These are phyloP conservation scores for Cladosporium austrohemisphaericum DNA, from an alignment of 2,329 filamentous ascomycete genomes.

Conservation along the genomic window DNA sequence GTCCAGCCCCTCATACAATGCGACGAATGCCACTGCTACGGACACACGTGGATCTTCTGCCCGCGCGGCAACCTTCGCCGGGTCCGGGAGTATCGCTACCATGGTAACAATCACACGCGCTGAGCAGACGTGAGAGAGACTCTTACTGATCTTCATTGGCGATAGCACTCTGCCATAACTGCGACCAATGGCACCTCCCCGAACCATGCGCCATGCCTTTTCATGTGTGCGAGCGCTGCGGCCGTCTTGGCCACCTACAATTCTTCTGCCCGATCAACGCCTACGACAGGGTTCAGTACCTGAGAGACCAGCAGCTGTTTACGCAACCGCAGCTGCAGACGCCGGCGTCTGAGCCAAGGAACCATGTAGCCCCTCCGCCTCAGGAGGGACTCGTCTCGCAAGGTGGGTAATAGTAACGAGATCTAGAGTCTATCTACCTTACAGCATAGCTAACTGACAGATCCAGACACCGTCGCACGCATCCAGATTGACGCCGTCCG, in stretches of 20 bases:
- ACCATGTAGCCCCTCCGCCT: too few relatives aligned
- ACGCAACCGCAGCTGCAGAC: too few relatives aligned
- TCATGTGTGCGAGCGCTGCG: slow-evolving; percentile 21
- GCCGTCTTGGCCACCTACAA: slow-evolving; percentile 21
- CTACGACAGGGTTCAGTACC: not conserved
- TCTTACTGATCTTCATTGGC: not conserved
- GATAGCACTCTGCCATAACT: slow-evolving; percentile 24
- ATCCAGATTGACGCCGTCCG: too few relatives aligned
- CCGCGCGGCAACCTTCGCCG: slow-evolving; percentile 17
- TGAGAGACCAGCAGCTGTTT: not conserved
- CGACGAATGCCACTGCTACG: slow-evolving; percentile 19
- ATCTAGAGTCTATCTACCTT: too few relatives aligned
- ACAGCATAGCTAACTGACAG: too few relatives aligned
- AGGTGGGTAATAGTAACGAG: too few relatives aligned
- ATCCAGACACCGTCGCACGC: too few relatives aligned
- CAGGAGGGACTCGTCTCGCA: too few relatives aligned
- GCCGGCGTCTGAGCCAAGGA: too few relatives aligned
- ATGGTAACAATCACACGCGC: slow-evolving; percentile 14
- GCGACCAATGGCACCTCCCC: slow-evolving; percentile 27
- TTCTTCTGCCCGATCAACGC: slow-evolving; percentile 24
- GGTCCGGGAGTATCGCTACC: slow-evolving; percentile 15
- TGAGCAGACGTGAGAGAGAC: slow-evolving; percentile 15
- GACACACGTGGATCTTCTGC: slow-evolving; percentile 23
- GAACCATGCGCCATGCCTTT: slow-evolving; percentile 17
- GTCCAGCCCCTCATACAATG: slow-evolving; percentile 17